A percentile compares a stretch with the other conserved stretches of the same genome.
Conservation (phyloP, 495 filamentous ascomycete genomes). For the Penicillium argentinense region DNA sequence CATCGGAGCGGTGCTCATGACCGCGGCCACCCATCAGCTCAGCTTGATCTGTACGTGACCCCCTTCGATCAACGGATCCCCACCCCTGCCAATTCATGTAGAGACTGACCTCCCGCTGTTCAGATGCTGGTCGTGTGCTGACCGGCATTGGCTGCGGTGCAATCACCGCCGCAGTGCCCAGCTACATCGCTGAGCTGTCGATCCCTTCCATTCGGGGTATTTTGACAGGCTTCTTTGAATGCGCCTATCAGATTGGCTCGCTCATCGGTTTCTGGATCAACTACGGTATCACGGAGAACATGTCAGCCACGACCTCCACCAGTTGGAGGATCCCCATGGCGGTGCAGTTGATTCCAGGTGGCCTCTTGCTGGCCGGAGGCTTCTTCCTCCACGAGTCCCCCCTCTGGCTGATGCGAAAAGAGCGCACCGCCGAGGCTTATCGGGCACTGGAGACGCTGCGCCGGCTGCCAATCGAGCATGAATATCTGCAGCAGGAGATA, state of each 20-base stretch:
- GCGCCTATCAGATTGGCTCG: slow-evolving; percentile 62
- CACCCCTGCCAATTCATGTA: too few relatives aligned
- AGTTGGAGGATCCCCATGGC: slow-evolving; percentile 48
- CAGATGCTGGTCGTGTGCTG: slow-evolving; percentile 62
- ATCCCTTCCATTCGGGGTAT: slow-evolving; percentile 69
- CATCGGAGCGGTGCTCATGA: slow-evolving; percentile 5
- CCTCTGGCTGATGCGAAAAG: slow-evolving; percentile 56
- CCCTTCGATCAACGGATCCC: too few relatives aligned
- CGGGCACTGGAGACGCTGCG: slow-evolving; percentile 54
- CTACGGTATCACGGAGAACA: slow-evolving; percentile 16
- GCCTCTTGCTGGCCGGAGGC: slow-evolving; percentile 35
- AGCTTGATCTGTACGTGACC: slow-evolving; percentile 27
- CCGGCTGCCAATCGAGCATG: slow-evolving; percentile 49
- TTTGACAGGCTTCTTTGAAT: slow-evolving; percentile 65
- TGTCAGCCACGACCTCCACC: not conserved
- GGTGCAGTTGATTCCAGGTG: slow-evolving; percentile 46
- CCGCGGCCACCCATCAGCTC: slow-evolving; percentile 4
- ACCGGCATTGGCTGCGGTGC: slow-evolving; percentile 68
- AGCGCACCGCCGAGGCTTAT: slow-evolving; percentile 43
- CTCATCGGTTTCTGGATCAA: slow-evolving; percentile 65
- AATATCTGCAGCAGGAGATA: slow-evolving; percentile 53
- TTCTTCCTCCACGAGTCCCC: slow-evolving; percentile 44
- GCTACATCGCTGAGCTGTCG: slow-evolving; percentile 71
- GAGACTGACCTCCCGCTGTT: too few relatives aligned
- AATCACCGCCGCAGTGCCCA: slow-evolving; percentile 62